A percentile compares a stretch with the other conserved stretches of the same genome.
These are phyloP conservation scores for Knufia fluminis DNA, from an alignment of 2,329 filamentous ascomycete species.

Conservation along the genomic window DNA sequence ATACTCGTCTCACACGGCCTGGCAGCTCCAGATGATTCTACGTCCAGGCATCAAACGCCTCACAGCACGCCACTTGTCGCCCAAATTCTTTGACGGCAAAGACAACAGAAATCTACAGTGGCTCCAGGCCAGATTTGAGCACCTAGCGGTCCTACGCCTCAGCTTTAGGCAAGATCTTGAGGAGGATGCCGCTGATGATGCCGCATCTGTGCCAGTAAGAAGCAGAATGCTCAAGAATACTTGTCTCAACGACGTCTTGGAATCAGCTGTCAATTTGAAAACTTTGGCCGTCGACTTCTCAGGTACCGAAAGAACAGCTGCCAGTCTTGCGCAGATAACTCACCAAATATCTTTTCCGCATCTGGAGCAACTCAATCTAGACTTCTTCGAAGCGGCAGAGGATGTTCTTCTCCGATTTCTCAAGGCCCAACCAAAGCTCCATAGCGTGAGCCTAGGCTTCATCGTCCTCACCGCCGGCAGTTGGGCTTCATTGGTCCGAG, in stretches of 20 bases:
- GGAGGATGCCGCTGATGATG: conserved; percentile 9
- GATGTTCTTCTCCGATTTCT: conserved; percentile 14
- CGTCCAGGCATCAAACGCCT: conserved; percentile 10
- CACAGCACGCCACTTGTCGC: conserved; percentile 16
- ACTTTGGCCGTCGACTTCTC: conserved; percentile 21
- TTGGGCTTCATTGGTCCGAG: conserved; percentile 14
- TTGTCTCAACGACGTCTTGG: conserved; percentile 14
- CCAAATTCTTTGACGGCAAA: conserved; percentile 18
- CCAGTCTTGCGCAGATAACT: conserved; percentile 12
- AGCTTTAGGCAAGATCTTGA: conserved; percentile 18
- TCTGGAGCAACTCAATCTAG: conserved; percentile 16
- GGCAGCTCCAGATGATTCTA: conserved; percentile 19
- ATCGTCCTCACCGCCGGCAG: conserved; percentile 13
- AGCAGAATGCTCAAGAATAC: conserved; percentile 17
- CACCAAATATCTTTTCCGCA: conserved; percentile 15
- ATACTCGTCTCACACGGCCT: conserved; percentile 16
- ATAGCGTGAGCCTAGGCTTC: conserved; percentile 14
- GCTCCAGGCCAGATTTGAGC: conserved; percentile 14
- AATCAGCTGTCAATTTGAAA: conserved; percentile 11
- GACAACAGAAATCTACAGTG: conserved; percentile 11
- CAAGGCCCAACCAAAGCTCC: conserved; percentile 17
- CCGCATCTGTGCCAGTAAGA: conserved; percentile 11
- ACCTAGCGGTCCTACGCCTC: conserved; percentile 16
- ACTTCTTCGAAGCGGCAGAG: conserved; percentile 17
- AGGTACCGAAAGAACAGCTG: conserved; percentile 11